phyloP scores from a whole-genome alignment of 2,329 filamentous ascomycete genomes.

The Furcasterigmium furcatum region DNA sequence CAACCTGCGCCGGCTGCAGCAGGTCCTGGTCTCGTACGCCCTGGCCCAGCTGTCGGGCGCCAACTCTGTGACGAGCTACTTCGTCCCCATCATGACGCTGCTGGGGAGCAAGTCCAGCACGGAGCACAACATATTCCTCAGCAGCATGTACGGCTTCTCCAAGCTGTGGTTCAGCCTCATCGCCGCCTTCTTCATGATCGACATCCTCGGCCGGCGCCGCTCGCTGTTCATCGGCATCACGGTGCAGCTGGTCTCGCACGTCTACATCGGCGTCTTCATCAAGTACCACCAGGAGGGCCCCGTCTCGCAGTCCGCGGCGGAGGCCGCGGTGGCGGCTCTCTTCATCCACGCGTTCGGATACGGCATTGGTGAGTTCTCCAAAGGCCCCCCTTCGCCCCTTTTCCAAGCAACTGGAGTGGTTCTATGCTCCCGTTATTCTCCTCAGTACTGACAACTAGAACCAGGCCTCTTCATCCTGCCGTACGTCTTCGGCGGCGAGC shows the following conservation, averaged over 20 bases:
- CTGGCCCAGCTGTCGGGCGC: conserved; percentile 41
- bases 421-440: background rate
- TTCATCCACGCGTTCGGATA: conserved; percentile 44
- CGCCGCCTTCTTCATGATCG: conserved; percentile 39
- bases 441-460: background rate
- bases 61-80: conserved; percentile 38
- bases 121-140: conserved; percentile 30
- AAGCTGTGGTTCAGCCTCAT: conserved; percentile 38
- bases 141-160: conserved; percentile 36
- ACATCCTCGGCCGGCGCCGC: conserved; percentile 35
- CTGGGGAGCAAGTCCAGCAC: conserved; percentile 26
- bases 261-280: conserved; percentile 36
- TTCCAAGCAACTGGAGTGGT: background rate
- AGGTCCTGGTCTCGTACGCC: conserved; percentile 30
- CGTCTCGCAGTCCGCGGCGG: conserved; percentile 21
- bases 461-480: conserved; percentile 32
- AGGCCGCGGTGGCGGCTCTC: conserved; percentile 37
- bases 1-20: conserved; percentile 36
- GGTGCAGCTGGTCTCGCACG: conserved; percentile 34
- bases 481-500: conserved; percentile 39
- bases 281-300: conserved; percentile 23
- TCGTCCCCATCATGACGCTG: conserved; percentile 36
- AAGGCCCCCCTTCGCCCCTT: fast-evolving
- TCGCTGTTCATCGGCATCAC: conserved; percentile 30
- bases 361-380: conserved; percentile 19